Base-by-base conservation (phyloP, 129 eudicot genomes). In the Solidago caesia region DNA sequence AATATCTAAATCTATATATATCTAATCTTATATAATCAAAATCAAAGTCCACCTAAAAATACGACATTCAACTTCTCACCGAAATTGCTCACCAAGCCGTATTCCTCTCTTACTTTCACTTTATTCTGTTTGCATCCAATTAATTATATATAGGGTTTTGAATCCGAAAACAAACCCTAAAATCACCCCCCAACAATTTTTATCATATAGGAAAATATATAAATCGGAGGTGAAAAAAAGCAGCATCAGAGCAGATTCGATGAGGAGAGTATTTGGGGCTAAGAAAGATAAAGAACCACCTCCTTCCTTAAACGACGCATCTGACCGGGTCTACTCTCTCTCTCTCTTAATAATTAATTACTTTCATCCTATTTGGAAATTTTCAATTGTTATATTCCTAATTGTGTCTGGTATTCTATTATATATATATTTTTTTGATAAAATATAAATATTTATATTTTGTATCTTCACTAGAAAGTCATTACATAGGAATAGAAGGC, bases 251-350 rank as follows among this genome's bases (percentile, higher is more conserved):
- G 39, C 3, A 33, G 39, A 33, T 33, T 3, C 56, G 67, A 92
- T 92, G 97, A 90, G 82, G 91, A 84, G 96, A 88, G 89, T 92
- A 6, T 92, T 92, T 64, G 96, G 97, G 5, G 91, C 65, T 60
- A 89, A 85, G 94, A 92, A 89, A 77, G 87, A 89, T 13, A 92
- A 87, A 66, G 96, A 89, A 61, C 97, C 96, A 6, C 97, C 97
- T 71, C 93, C 97, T 8, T 87, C 97, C 15, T 69, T 89, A 61
- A 80, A 82, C 52, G 96, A 89, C 59, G 89, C 96, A 52, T 76
- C 96, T 62, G 91, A 91, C 83, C 90, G 96, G 89, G 96, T 91
- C 39, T 21, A 21, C 21, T 21, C 21, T 21, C 21, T 21, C 21
- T 2, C 39, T 33, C 39, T 33, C 39, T 33, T 33, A 33, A 33